Conservation (phyloP, 768 basidiomycete species). For the Tubosaeta brunneosetosa region DNA sequence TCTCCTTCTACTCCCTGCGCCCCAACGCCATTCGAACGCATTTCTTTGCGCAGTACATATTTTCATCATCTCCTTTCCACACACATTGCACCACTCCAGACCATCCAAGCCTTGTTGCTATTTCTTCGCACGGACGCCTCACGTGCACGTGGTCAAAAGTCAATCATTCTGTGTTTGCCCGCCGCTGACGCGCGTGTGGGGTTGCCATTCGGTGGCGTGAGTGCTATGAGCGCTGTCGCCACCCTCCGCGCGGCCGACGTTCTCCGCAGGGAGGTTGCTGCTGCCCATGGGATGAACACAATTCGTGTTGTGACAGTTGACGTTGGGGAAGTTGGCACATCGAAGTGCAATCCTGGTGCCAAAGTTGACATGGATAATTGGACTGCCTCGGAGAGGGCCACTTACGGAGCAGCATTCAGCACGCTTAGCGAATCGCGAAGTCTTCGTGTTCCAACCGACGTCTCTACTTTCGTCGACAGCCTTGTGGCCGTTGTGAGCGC, state of each 20-base stretch:
- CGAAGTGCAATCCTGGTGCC: constrained; percentile 27
- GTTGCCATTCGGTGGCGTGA: constrained; percentile 58
- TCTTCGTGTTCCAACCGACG: constrained; percentile 51
- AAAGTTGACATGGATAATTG: constrained; percentile 59
- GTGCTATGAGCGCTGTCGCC: constrained; percentile 72
- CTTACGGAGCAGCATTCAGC: constrained; percentile 68
- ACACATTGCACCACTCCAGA: constrained; percentile 72
- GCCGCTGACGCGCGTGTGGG: constrained; percentile 69
- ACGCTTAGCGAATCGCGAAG: constrained; percentile 41
- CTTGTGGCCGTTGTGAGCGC: constrained; percentile 57
- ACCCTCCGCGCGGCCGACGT: constrained; percentile 70
- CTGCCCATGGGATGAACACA: constrained; percentile 57
- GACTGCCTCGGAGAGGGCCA: constrained; percentile 68
- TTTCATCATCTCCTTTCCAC: constrained; percentile 68
- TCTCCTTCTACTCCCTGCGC: constrained; percentile 31
- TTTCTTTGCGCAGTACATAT: constrained; percentile 59
- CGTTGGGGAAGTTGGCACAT: constrained; percentile 52
- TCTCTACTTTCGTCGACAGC: constrained; percentile 53
- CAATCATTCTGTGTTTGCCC: constrained; percentile 72
- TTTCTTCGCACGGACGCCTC: constrained; percentile 66
- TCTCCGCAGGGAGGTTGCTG: constrained; percentile 67
- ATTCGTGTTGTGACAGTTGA: constrained; percentile 61
- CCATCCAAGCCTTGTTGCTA: constrained; percentile 73
- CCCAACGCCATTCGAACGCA: constrained; percentile 64
- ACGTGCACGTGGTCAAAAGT: constrained; percentile 37